Conservation (phyloP, 73 alveolate genomes). For the Effrenium voratum region DNA sequence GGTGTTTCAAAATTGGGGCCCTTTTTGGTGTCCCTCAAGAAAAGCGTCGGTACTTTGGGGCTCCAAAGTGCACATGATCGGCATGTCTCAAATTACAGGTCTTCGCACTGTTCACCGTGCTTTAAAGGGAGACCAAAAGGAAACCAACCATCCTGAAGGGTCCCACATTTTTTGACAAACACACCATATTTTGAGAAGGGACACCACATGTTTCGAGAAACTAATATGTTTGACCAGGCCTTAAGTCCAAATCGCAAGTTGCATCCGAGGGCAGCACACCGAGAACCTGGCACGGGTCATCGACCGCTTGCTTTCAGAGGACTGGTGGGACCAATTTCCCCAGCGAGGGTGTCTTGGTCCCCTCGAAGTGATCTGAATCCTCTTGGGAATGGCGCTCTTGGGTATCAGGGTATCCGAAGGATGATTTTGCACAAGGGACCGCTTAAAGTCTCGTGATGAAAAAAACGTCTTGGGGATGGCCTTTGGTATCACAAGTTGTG, state of each 20-base stretch:
- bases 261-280: constrained; percentile 38
- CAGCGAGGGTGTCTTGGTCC: not conserved
- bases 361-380: not conserved
- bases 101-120: not conserved
- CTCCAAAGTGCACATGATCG: not conserved
- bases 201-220: not conserved
- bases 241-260: not conserved
- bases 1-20: too few relatives aligned
- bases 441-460: not conserved
- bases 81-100: not conserved
- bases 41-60: not conserved
- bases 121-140: not conserved
- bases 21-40: too few relatives aligned
- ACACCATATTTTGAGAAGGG: not conserved
- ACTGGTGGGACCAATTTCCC: too few relatives aligned
- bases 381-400: not conserved
- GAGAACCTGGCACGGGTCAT: constrained; percentile 64
- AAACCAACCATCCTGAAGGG: not conserved
- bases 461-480: not conserved
- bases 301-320: constrained; percentile 83
- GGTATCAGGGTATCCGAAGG: not conserved
- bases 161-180: not conserved
- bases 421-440: not conserved
- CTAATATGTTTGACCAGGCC: not conserved
- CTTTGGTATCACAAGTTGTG: not conserved